These are phyloP conservation scores for Xerocomellus dryophilus DNA, from an alignment of 768 basidiomycete genomes.

Conservation along the genomic window DNA sequence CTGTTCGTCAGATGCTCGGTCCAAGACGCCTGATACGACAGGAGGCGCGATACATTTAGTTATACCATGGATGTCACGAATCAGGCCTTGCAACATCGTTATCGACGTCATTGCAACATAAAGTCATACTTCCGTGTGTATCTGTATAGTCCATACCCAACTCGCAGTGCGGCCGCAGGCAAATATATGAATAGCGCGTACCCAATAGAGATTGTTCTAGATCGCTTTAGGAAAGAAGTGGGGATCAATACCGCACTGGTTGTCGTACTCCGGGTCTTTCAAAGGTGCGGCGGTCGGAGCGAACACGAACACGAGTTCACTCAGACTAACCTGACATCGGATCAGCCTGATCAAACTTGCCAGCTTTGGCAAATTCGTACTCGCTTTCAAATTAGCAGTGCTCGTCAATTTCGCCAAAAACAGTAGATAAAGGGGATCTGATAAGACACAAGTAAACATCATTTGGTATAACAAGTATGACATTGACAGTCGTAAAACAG, in stretches of 20 bases:
- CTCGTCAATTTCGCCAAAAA: neutral
- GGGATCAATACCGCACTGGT: neutral
- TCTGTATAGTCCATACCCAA: neutral
- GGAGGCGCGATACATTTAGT: neutral
- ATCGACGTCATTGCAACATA: neutral
- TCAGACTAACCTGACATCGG: no score
- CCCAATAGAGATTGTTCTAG: neutral
- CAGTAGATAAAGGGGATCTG: neutral
- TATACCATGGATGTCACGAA: neutral
- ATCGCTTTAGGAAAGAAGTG: no score
- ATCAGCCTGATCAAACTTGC: neutral
- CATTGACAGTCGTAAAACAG: neutral
- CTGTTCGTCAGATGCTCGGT: slow-evolving; percentile 74
- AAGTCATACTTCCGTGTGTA: neutral
- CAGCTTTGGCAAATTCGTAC: no score
- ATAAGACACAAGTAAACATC: neutral
- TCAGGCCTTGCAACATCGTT: neutral
- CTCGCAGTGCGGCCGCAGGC: neutral
- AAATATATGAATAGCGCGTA: neutral
- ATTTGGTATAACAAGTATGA: neutral
- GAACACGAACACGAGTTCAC: neutral
- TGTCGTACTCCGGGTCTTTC: neutral
- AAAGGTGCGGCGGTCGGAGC: neutral
- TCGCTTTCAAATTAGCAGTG: no score
- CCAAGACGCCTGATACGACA: slow-evolving; percentile 23